A percentile compares a stretch with the other conserved stretches of the same genome.
These are phyloP conservation scores for Solanum hybrid DNA, from an alignment of 305 asterid species.

Conservation along the genomic window DNA sequence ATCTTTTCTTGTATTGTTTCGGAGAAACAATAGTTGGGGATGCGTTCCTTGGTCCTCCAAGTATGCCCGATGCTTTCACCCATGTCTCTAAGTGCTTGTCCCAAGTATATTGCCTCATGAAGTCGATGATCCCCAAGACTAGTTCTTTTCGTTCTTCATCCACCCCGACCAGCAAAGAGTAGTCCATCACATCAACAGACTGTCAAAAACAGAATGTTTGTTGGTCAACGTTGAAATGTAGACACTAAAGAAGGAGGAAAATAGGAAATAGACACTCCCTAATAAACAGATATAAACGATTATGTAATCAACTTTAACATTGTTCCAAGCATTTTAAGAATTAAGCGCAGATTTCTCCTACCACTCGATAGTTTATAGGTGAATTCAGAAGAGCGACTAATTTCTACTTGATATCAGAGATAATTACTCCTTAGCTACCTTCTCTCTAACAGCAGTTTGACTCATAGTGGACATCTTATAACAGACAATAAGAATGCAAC, in stretches of 20 bases:
- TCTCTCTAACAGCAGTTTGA: background rate
- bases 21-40: slow-evolving; percentile 90
- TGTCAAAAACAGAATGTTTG: slow-evolving; percentile 10
- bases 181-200: slow-evolving; percentile 95
- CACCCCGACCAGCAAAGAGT: slow-evolving; percentile 84
- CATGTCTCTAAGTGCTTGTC: slow-evolving; percentile 97
- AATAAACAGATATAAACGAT: background rate
- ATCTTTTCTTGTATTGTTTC: slow-evolving; percentile 82
- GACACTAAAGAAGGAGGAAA: background rate
- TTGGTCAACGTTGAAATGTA: background rate
- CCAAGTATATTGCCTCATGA: slow-evolving; percentile 95
- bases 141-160: slow-evolving; percentile 80
- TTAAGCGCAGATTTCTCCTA: background rate
- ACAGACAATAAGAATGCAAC: background rate
- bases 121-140: slow-evolving; percentile 85
- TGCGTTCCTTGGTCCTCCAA: slow-evolving; percentile 83
- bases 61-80: slow-evolving; percentile 88
- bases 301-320: background rate
- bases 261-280: background rate
- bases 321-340: background rate
- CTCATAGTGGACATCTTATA: background rate
- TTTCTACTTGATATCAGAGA: background rate
- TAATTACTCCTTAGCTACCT: background rate
- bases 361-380: background rate
- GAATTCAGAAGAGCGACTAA: background rate